phyloP scores from a whole-genome alignment of 768 basidiomycete species.

The Cyclocybe cylindracea region DNA sequence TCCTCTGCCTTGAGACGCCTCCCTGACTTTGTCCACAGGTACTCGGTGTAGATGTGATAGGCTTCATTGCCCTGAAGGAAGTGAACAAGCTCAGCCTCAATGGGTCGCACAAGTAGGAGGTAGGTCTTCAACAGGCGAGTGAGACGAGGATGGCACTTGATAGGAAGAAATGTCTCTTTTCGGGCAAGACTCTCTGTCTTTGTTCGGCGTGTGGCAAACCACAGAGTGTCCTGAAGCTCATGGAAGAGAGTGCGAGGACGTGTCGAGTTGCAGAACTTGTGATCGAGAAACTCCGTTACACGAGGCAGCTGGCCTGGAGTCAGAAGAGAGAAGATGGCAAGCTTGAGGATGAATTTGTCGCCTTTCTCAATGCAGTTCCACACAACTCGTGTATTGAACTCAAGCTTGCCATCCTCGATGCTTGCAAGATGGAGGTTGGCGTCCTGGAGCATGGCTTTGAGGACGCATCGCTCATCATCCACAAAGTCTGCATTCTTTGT shows the following conservation, averaged over 20 bases:
- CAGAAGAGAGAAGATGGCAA: background rate
- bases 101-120: background rate
- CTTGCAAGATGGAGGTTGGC: no score
- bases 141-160: no score
- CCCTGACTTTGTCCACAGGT: conserved; percentile 3
- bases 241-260: background rate
- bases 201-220: background rate
- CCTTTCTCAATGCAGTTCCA: no score
- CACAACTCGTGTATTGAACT: no score
- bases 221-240: background rate
- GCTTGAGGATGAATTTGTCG: no score
- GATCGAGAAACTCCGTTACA: background rate
- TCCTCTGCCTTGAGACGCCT: background rate
- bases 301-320: background rate
- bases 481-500: no score
- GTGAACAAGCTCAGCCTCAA: conserved; percentile 1
- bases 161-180: background rate
- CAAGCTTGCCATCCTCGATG: no score
- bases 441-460: no score
- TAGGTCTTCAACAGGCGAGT: background rate
- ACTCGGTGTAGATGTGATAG: background rate
- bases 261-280: background rate
- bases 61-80: background rate
- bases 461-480: no score
- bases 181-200: background rate